Evolutionary conservation across 2,329 filamentous ascomycete species (phyloP).

Genomic region (Scytalidium sp.): DNA sequence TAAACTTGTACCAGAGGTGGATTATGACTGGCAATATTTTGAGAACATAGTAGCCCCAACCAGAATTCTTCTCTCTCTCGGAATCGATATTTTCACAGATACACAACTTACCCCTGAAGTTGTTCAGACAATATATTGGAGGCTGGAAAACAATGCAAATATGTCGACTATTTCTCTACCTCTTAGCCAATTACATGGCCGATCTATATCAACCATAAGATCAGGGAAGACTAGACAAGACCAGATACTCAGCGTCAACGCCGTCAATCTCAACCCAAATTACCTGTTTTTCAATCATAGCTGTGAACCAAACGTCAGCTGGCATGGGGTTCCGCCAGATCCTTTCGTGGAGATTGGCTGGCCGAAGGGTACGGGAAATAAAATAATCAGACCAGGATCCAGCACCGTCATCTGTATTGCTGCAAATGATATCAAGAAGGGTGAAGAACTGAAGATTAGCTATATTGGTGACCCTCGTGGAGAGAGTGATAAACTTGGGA

Average conservation of each 20-base stretch:
- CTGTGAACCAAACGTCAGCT: conserved; percentile 21
- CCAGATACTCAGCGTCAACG: background rate
- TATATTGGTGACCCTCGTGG: conserved; percentile 22
- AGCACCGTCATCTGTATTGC: conserved; percentile 17
- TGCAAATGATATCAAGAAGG: conserved; percentile 16
- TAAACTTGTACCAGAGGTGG: background rate
- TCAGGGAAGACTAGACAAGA: background rate
- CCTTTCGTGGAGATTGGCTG: conserved; percentile 1
- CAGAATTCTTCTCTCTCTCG: conserved; percentile 17
- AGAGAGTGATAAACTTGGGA: background rate
- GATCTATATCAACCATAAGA: background rate
- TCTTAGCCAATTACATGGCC: background rate
- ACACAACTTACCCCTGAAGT: conserved; percentile 16
- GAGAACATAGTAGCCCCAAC: conserved; percentile 21
- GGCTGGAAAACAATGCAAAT: conserved; percentile 25
- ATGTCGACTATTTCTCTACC: conserved; percentile 8
- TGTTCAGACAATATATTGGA: conserved; percentile 23
- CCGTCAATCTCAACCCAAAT: conserved; percentile 17
- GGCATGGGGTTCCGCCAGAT: conserved; percentile 14
- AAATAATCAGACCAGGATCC: conserved; percentile 15
- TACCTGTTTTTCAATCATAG: conserved; percentile 28
- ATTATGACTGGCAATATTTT: conserved; percentile 16
- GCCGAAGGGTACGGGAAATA: conserved; percentile 3
- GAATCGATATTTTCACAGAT: conserved; percentile 20
- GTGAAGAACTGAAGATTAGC: conserved; percentile 24